Percentiles rank a stretch among this genome's conserved stretches.
phyloP scores from a whole-genome alignment of 2,329 filamentous ascomycete species.

The Ophiocordyceps camponoti-floridani region DNA sequence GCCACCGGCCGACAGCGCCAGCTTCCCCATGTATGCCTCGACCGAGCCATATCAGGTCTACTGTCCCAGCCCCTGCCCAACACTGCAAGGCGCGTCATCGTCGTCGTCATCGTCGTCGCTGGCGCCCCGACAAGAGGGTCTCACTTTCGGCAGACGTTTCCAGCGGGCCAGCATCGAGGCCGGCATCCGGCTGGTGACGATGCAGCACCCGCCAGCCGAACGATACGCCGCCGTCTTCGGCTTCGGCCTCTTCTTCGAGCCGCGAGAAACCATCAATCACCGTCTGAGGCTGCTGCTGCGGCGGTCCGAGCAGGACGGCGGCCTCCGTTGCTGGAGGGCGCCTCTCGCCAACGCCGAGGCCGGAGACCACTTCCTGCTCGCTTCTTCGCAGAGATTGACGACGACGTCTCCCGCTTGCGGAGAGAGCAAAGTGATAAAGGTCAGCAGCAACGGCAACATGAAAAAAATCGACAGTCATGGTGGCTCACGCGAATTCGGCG shows the following conservation, averaged over 20 bases:
- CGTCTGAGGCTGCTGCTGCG: slow-evolving; percentile 18
- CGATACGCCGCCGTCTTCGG: slow-evolving; percentile 43
- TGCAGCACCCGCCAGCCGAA: slow-evolving; percentile 26
- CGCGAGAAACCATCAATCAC: slow-evolving; percentile 25
- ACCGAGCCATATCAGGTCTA: slow-evolving; percentile 25
- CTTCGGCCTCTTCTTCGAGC: slow-evolving; percentile 47
- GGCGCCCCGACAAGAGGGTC: slow-evolving; percentile 23
- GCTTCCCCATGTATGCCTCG: slow-evolving; percentile 24
- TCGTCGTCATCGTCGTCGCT: no score
- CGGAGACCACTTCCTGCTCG: not conserved
- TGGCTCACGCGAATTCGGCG: no score
- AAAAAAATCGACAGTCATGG: no score
- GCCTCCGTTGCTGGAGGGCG: slow-evolving; percentile 17
- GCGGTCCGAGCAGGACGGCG: slow-evolving; percentile 16
- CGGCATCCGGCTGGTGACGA: slow-evolving; percentile 38
- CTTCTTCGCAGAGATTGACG: no score
- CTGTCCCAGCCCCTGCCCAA: slow-evolving; percentile 19
- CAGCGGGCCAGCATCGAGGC: slow-evolving; percentile 48
- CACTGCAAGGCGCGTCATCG: no score
- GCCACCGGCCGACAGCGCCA: slow-evolving; percentile 33
- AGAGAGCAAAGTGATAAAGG: not conserved
- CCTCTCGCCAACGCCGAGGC: slow-evolving; percentile 32
- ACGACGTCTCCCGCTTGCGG: not conserved
- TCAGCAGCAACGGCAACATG: not conserved
- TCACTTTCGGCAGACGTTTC: slow-evolving; percentile 51